phyloP scores from a whole-genome alignment of 352 stramenopile genomes.

The Peronospora belbahrii region DNA sequence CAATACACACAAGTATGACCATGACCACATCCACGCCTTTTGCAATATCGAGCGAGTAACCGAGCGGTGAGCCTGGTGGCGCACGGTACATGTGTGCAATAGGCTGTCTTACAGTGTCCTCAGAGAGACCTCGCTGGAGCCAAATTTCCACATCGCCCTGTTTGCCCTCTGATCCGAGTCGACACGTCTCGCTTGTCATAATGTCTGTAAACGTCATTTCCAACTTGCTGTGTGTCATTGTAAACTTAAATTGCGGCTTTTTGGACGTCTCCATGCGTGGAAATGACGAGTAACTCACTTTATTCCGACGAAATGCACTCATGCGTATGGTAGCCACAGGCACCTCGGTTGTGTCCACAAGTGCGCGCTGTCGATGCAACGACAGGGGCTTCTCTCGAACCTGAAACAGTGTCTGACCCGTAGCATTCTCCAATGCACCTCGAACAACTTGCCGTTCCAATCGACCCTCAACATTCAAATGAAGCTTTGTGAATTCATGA shows the following conservation, averaged over 20 bases:
- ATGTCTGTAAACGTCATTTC: slow-evolving; percentile 31
- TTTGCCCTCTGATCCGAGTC: slow-evolving; percentile 19
- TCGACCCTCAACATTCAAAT: slow-evolving; percentile 22
- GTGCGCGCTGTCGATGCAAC: slow-evolving; percentile 27
- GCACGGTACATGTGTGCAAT: slow-evolving; percentile 29
- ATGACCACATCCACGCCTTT: slow-evolving; percentile 32
- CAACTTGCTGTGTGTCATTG: slow-evolving; percentile 13
- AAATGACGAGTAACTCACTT: slow-evolving; percentile 24
- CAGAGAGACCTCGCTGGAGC: slow-evolving; percentile 21
- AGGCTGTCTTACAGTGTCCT: slow-evolving; percentile 10
- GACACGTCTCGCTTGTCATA: slow-evolving; percentile 28
- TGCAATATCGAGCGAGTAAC: slow-evolving; percentile 28
- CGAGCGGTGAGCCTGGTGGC: slow-evolving; percentile 12
- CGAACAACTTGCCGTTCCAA: slow-evolving; percentile 23
- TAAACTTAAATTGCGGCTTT: slow-evolving; percentile 28
- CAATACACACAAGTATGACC: slow-evolving; percentile 26
- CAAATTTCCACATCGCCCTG: slow-evolving; percentile 30
- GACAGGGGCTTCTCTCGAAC: slow-evolving; percentile 27
- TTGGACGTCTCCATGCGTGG: slow-evolving; percentile 12
- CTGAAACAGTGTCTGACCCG: slow-evolving; percentile 24
- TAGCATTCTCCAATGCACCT: slow-evolving; percentile 22
- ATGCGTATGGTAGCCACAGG: slow-evolving; percentile 31
- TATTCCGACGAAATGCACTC: slow-evolving; percentile 22
- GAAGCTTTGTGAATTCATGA: slow-evolving; percentile 25
- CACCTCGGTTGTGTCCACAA: slow-evolving; percentile 21